Base-by-base conservation (phyloP, 1,284 basidiomycete species). In the Pascua sp. region DNA sequence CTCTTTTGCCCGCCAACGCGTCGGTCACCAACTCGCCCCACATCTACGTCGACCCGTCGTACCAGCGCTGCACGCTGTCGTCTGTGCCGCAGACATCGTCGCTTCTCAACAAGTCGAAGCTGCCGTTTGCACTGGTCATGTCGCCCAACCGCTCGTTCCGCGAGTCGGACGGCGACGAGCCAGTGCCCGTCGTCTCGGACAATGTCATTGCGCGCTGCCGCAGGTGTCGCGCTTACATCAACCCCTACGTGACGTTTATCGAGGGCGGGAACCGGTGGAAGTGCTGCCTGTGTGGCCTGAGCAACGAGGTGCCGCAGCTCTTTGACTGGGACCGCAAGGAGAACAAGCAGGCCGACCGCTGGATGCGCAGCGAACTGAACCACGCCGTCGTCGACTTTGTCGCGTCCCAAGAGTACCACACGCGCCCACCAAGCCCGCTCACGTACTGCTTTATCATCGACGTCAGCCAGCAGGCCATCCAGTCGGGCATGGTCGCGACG, bases 331-430 rank as follows among this genome's bases (percentile, higher is more conserved):
- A 98, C 77, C 90, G 93, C 73, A 84, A 83, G 58, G 87, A 86
- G 65, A 97, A 96, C 73, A 89, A 92, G 78, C 94, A 94, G 13
- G 93, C 91, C 8, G 95, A 99, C 78, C 82, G 96, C 57, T 98
- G 95, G 92, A 81, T 85, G 48, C 86, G 96, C 61, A 86, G 90
- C 8, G 96, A 99, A 79, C 83, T 99, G 60, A 98, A 96, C 73
- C 86, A 92, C 75, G 85, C 87, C 49, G 90, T 90, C 16, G 92
- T 98, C 59, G 96, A 99, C 77, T 99, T 89, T 71, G 89, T 98
- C 59, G 96, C 96, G 4, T 95, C 96, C 10, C 95, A 94, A 1
- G 96, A 99, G 79, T 98, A 99, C 80, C 98, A 98, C 95, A 93
- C 82, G 37, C 89, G 96, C 63, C 90, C 96, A 15, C 96, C 96